Evolutionary conservation across 176 grass and related monocot genomes (phyloP), one percentile per base, ranked within the genome.

Genomic region (Tillandsia leiboldiana): DNA sequence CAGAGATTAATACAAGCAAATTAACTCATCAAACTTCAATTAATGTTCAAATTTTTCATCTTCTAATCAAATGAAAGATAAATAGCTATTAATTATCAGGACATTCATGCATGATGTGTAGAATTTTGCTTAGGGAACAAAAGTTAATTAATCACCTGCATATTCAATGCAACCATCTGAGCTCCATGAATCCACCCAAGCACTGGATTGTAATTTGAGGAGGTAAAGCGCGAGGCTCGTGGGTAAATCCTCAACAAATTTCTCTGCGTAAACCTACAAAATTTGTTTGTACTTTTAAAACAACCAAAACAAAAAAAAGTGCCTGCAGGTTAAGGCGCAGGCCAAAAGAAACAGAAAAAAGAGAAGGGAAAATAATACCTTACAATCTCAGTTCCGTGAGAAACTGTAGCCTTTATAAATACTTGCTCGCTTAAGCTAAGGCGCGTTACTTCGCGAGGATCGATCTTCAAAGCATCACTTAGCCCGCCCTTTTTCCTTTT

Each of bases 151-250:
- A 11, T 63, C 58, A 82, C 90, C 82, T 95, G 91, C 87, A 95
- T 95, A 76, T 95, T 95, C 28, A 82, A 76, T 74, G 90, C 90
- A 49, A 89, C 90, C 90, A 94, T 94, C 67, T 94, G 90, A 20
- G 82, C 86, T 1, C 86, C 90, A 64, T 94, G 85, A 9, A 77
- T 78, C 90, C 90, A 87, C 4, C 78, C 87, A 75, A 82, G 85
- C 50, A 90, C 11, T 1, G 91, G 91, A 24, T 95, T 95, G 63
- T 90, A 95, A 65, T 95, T 95, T 0, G 87, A 90, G 0, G 91
- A 95, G 3, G 81, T 78, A 63, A 87, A 72, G 13, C 87, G 91
- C 22, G 87, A 87, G 11, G 66, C 74, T 69, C 78, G 80, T 0
- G 87, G 91, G 53, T 87, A 90, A 42, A 95, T 90, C 48, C 91